Conservation (phyloP, 306 rosid genomes). For the Corylus avellana region DNA sequence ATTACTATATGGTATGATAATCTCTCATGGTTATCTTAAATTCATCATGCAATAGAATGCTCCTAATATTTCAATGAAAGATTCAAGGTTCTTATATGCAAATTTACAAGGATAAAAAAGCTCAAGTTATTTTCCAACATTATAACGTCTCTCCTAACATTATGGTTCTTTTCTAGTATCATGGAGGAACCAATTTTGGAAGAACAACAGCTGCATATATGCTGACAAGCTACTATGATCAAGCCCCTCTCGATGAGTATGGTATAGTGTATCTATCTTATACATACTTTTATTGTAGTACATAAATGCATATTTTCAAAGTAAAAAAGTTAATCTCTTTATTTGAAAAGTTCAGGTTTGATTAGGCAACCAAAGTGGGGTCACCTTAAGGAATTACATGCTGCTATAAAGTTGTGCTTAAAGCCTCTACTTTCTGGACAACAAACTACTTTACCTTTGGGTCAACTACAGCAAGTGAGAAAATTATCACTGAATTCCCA, state of each 20-base stretch:
- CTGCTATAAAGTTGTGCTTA: conserved; percentile 38
- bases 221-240: conserved; percentile 37
- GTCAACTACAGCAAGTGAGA: conserved; percentile 3
- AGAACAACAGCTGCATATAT: conserved; percentile 35
- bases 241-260: conserved; percentile 43
- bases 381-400: conserved; percentile 49
- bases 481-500: background rate
- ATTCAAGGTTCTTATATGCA: background rate
- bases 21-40: background rate
- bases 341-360: conserved; percentile 29
- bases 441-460: background rate
- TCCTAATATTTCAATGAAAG: background rate
- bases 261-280: conserved; percentile 19
- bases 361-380: conserved; percentile 46
- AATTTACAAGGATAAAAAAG: background rate
- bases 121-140: too few species aligned
- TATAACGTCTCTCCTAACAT: background rate
- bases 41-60: background rate
- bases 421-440: conserved; percentile 12
- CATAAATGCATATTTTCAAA: background rate
- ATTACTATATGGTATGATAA: conserved; percentile 44
- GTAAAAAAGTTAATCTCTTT: background rate
- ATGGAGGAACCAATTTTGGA: conserved; percentile 49
- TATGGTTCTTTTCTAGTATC: conserved; percentile 31
- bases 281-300: background rate